Evolutionary conservation across 2,329 filamentous ascomycete genomes (phyloP).

Genomic region (Colletotrichum tropicicola): DNA sequence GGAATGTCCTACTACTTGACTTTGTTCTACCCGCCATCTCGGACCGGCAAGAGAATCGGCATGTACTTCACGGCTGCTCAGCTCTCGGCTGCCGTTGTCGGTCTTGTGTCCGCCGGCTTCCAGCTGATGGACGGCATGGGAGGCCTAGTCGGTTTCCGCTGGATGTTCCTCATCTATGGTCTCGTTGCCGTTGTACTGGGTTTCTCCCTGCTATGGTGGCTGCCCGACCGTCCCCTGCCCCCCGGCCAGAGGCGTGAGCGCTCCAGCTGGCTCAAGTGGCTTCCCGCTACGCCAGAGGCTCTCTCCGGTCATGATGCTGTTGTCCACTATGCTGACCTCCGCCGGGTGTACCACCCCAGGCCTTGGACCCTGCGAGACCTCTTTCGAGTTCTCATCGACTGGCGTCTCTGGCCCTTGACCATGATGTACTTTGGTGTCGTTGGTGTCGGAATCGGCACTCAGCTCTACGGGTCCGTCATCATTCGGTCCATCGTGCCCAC

Average conservation of each 20-base stretch:
- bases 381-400: slow-evolving; percentile 77
- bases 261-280: slow-evolving; percentile 66
- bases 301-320: slow-evolving; percentile 80
- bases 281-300: slow-evolving; percentile 76
- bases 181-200: slow-evolving; percentile 78
- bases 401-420: slow-evolving; percentile 86
- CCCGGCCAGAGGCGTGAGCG: slow-evolving; percentile 70
- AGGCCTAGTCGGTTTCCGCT: slow-evolving; percentile 83
- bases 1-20: slow-evolving; percentile 95
- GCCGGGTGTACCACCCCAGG: slow-evolving; percentile 79
- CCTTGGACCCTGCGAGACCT: slow-evolving; percentile 80
- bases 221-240: slow-evolving; percentile 82
- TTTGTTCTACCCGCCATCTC: slow-evolving; percentile 87
- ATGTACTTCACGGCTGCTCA: slow-evolving; percentile 91
- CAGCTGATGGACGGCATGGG: slow-evolving; percentile 86
- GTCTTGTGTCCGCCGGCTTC: slow-evolving; percentile 89
- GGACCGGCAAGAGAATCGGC: slow-evolving; percentile 88
- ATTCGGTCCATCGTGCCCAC: slow-evolving; percentile 80
- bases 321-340: slow-evolving; percentile 85
- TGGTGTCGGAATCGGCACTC: slow-evolving; percentile 89
- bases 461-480: slow-evolving; percentile 88
- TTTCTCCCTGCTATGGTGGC: slow-evolving; percentile 84
- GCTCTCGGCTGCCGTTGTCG: slow-evolving; percentile 88
- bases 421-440: slow-evolving; percentile 97
- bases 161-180: slow-evolving; percentile 94